Conservation (phyloP, 257 asterid species). For the Plantago elongata region DNA sequence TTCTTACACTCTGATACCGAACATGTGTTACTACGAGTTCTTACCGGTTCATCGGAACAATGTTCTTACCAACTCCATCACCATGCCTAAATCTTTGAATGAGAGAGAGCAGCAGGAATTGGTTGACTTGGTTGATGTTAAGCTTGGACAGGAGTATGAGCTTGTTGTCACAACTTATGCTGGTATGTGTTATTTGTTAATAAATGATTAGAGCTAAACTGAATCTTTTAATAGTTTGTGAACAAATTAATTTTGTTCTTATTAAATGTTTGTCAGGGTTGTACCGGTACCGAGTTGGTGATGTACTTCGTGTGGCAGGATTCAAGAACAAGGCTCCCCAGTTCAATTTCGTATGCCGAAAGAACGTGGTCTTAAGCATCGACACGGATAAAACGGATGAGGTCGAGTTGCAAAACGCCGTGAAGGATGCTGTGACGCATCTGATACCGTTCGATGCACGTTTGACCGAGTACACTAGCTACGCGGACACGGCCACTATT, state of each 20-base stretch:
- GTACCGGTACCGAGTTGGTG: slow-evolving; percentile 83
- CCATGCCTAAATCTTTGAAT: slow-evolving; percentile 46
- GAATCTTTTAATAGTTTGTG: background rate
- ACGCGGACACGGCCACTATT: slow-evolving; percentile 56
- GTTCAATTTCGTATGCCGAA: slow-evolving; percentile 85
- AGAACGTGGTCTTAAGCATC: slow-evolving; percentile 79
- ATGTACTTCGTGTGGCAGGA: slow-evolving; percentile 81
- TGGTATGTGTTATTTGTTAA: slow-evolving; percentile 29
- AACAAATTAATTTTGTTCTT: too few species aligned
- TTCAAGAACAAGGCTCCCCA: slow-evolving; percentile 93
- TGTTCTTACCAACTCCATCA: slow-evolving; percentile 26
- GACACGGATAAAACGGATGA: slow-evolving; percentile 89
- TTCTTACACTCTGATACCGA: slow-evolving; percentile 78
- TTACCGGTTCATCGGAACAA: slow-evolving; percentile 53
- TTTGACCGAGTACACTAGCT: slow-evolving; percentile 80
- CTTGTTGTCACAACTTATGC: slow-evolving; percentile 93
- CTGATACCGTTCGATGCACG: slow-evolving; percentile 61
- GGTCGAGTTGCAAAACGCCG: slow-evolving; percentile 86
- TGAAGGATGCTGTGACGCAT: slow-evolving; percentile 53
- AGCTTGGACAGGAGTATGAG: slow-evolving; percentile 80
- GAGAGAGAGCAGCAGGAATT: slow-evolving; percentile 62
- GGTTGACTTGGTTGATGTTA: slow-evolving; percentile 70
- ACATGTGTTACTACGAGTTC: slow-evolving; percentile 84
- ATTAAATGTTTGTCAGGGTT: slow-evolving; percentile 39
- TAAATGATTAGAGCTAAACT: background rate